Evolutionary conservation across 169 alveolate genomes (phyloP).

Genomic region (Plasmodium relictum): DNA sequence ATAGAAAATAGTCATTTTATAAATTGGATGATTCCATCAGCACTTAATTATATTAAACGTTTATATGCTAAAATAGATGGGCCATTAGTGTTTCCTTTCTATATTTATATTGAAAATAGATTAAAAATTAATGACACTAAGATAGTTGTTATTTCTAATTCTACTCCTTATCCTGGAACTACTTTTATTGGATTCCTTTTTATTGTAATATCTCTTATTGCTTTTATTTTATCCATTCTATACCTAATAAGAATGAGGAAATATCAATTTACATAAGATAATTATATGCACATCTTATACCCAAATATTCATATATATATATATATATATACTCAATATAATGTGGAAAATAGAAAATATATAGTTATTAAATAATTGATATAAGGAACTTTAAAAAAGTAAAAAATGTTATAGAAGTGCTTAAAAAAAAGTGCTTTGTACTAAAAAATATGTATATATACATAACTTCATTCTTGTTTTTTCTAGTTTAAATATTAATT

Average conservation of each 20-base stretch:
- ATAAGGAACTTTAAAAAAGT: too few species aligned
- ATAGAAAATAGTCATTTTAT: conserved; percentile 88
- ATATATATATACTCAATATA: background rate
- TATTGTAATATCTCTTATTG: conserved; percentile 30
- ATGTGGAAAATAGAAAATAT: too few species aligned
- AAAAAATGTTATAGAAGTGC: too few species aligned
- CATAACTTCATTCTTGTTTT: too few species aligned
- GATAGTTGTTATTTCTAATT: conserved; percentile 28
- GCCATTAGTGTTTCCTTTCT: conserved; percentile 83
- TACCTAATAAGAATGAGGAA: conserved; percentile 47
- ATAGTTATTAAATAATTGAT: too few species aligned
- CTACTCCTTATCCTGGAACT: conserved; percentile 20
- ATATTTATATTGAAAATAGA: conserved; percentile 76
- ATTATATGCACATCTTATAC: background rate
- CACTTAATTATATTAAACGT: conserved; percentile 84
- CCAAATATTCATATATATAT: background rate
- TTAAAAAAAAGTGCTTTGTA: too few species aligned
- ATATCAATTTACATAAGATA: conserved; percentile 23
- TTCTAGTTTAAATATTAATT: too few species aligned
- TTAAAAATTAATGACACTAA: conserved; percentile 51
- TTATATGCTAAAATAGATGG: conserved; percentile 86
- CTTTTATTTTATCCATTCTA: conserved; percentile 32
- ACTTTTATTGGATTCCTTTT: conserved; percentile 38
- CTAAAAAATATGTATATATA: too few species aligned
- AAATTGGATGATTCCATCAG: conserved; percentile 90